Percentiles rank a stretch among this genome's conserved stretches.
These are phyloP conservation scores for Phaffia australis DNA, from an alignment of 768 basidiomycete genomes.

Conservation along the genomic window DNA sequence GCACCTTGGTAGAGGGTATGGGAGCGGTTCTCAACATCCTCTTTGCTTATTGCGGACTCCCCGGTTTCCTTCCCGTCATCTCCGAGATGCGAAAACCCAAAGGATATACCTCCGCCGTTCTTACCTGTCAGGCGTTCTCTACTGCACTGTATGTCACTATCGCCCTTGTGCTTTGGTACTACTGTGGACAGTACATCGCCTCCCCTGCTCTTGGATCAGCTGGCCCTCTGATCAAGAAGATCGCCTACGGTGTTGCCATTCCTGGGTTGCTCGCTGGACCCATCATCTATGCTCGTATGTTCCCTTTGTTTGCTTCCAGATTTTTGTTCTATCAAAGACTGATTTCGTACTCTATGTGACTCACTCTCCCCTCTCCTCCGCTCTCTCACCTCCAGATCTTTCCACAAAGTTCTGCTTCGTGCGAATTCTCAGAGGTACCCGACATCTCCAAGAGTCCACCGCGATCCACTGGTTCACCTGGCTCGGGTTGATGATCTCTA, in stretches of 20 bases:
- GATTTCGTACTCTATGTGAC: neutral
- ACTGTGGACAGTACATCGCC: slow-evolving; percentile 30
- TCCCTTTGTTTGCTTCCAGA: slow-evolving; percentile 10
- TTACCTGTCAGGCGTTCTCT: slow-evolving; percentile 17
- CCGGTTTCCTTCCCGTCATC: slow-evolving; percentile 25
- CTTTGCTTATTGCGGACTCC: slow-evolving; percentile 17
- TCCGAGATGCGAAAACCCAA: slow-evolving; percentile 30
- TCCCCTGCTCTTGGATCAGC: slow-evolving; percentile 36
- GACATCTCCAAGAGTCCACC: slow-evolving; percentile 26
- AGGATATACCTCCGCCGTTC: slow-evolving; percentile 21
- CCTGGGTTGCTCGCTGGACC: slow-evolving; percentile 26
- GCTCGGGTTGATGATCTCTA: slow-evolving; percentile 9
- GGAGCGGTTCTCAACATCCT: slow-evolving; percentile 34
- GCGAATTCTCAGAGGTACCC: slow-evolving; percentile 25
- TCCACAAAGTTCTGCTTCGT: slow-evolving; percentile 31
- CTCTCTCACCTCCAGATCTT: neutral
- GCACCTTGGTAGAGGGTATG: slow-evolving; percentile 32
- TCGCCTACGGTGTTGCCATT: slow-evolving; percentile 31
- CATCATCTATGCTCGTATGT: slow-evolving; percentile 29
- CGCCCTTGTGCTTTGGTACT: slow-evolving; percentile 27
- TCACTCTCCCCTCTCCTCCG: too few relatives aligned
- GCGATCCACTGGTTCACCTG: slow-evolving; percentile 27
- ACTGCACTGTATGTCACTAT: slow-evolving; percentile 24
- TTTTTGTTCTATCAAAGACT: neutral
- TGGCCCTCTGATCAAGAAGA: slow-evolving; percentile 32